Evolutionary conservation across 139 green algal genomes (phyloP), one percentile per base, ranked within the genome.

Genomic region (Coelastrella sp.): DNA sequence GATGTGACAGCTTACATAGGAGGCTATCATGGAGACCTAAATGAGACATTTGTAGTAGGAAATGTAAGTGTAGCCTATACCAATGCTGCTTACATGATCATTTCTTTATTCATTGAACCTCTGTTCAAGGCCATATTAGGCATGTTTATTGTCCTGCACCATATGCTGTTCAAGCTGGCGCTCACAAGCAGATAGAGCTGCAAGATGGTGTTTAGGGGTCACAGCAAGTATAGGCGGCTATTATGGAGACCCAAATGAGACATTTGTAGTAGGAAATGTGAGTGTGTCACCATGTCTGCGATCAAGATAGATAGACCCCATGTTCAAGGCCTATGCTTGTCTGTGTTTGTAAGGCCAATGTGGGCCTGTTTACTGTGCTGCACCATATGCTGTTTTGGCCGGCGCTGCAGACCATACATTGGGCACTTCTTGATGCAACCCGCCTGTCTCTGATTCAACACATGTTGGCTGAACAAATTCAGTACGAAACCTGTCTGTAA

Each of bases 231-330:
- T 97, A 75, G 95, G 74, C 56, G 98, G 98, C 68, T 99, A 94
- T 86, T 96, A 99, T 93, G 98, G 97, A 0, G 98, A 99, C 91
- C 89, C 99, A 7, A 99, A 99, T 84, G 98, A 99, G 95, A 99
- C 97, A 20, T 98, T 96, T 90, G 92, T 95, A 66, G 97, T 99
- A 19, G 95, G 96, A 3, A 82, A 92, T 64, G 88, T 91, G 79
- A 61, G 47, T 76, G n/a, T 6, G 17, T 10, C 64, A 47, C 32
- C 32, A 76, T 23, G 3, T 14, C 5, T 32, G 68, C n/a, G n/a
- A 76, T 32, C 7, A 76, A 8, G 7, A 32, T 76, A n/a, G n/a
- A 75, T 71, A 19, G 61, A 19, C 8, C 11, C 8, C 8, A 10
- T 47, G 0, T 1, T 47, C 32, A 47, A 47, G 32, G 32, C 32